Base-by-base conservation (phyloP, 495 filamentous ascomycete species). In the Penicillium roqueforti region DNA sequence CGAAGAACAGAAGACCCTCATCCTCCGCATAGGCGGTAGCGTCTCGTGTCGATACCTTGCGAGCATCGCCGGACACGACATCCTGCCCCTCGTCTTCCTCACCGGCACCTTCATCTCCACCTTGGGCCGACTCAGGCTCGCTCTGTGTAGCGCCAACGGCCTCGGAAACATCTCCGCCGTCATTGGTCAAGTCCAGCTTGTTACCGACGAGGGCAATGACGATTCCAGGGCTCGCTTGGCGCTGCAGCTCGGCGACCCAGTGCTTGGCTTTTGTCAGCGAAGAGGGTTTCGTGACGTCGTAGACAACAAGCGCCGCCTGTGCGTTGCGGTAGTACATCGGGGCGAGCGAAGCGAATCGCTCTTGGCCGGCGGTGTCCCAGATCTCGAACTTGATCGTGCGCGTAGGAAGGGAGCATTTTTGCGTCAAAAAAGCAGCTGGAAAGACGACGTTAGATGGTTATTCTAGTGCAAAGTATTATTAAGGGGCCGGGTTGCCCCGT, bases 321-420 rank as follows among this genome's bases (percentile, higher is more conserved):
- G 93, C 93, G 66, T 98, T 98, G 74, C 93, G 92, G 78, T 98
- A 98, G 81, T 98, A 98, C 93, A 98, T 98, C 47, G 93, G 93
- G 14, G 93, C 93, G 36, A 97, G 84, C 23, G 88, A 93, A 53
- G 93, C 93, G 69, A 97, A 98, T 51, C 93, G 90, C 74, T 98
- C 93, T 74, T 98, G 93, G 63, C 93, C 93, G 29, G 95, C 93
- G 4, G 93, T 98, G 81, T 98, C 93, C 93, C 93, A 98, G 63
- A 98, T 98, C 74, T 98, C 93, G 62, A 98, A 98, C 74, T 98
- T 98, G 78, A 98, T 97, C 54, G 90, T 98, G 51, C 93, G 85
- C 61, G 86, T 91, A 16, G 93, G 95, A 20, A 98, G 89, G 58
- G 87, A 89, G 77, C 91, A 96, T 86, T 97, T 97, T 71, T 98